Base-by-base conservation (phyloP, 495 filamentous ascomycete genomes). In the Xylaria flabelliformis region DNA sequence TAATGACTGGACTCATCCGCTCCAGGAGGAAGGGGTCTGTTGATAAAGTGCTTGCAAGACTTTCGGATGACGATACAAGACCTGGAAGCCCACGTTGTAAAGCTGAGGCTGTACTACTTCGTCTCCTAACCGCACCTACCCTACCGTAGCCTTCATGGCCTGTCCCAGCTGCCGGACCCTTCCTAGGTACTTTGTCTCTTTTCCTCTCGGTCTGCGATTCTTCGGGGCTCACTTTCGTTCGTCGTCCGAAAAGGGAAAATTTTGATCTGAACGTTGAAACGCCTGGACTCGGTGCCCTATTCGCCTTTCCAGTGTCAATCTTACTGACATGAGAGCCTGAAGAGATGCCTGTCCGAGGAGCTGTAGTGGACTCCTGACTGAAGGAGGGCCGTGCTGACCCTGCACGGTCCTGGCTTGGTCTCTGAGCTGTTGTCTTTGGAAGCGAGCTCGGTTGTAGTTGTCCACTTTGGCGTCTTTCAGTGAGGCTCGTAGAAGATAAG, bases 81-180 rank as follows among this genome's bases (percentile, higher is more conserved):
- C 85, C 88, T 50, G 86, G 78, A 34, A 83, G 80, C 36, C 80
- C 82, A 62, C 83, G 86, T n/a, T 78, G 78, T 41, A 80, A 78
- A 64, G 76, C 80, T 39, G 83, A 81, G 34, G 83, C 77, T 71
- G 85, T 89, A 53, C 83, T 88, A 73, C 90, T 92, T 48, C 90
- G 86, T 44, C 90, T 87, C 61, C 88, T 85, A 12, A 83, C 75
- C 4, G 82, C 78, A 39, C 87, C 85, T 89, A 97, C 77, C 3
- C 89, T 91, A 9, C 94, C 94, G 79, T 98, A 98, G 56, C 95
- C 96, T 83, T 98, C 96, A 80, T 98, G 94, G 2, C 96, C 96
- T 42, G 97, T 99, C 44, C 96, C 97, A 39, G 96, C 96, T 7
- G 87, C 88, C 21, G 96, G 96, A 0, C 96, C 97, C 80, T 95